These are phyloP conservation scores for Sapria himalayana DNA, from an alignment of 345 rosid species.

Conservation along the genomic window DNA sequence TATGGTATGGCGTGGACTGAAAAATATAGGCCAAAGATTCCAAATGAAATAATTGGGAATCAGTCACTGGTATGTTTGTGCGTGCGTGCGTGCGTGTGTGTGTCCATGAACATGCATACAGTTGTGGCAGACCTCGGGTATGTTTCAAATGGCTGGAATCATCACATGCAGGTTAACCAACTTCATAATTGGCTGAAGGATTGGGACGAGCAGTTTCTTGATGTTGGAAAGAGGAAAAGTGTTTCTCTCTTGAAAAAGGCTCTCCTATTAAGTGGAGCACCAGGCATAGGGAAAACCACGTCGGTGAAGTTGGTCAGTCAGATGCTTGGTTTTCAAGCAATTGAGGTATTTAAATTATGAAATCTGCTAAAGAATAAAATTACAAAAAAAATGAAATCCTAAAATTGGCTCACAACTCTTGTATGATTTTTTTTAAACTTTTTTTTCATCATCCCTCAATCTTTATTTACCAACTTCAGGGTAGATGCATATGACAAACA, in stretches of 20 bases:
- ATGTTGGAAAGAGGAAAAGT: slow-evolving; percentile 44
- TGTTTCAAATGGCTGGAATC: background rate
- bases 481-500: too few species aligned
- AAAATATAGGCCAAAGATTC: slow-evolving; percentile 66
- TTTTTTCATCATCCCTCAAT: too few species aligned
- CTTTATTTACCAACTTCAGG: too few species aligned
- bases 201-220: slow-evolving; percentile 59
- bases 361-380: too few species aligned
- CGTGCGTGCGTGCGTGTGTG: too few species aligned
- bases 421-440: too few species aligned
- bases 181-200: slow-evolving; percentile 71
- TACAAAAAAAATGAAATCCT: too few species aligned
- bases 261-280: slow-evolving; percentile 75
- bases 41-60: slow-evolving; percentile 82
- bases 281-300: slow-evolving; percentile 95
- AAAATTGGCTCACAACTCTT: too few species aligned
- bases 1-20: slow-evolving; percentile 68
- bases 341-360: too few species aligned
- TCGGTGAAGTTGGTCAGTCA: slow-evolving; percentile 75
- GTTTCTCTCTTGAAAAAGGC: slow-evolving; percentile 65
- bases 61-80: slow-evolving; percentile 71
- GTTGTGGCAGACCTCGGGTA: too few species aligned
- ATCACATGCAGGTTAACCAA: slow-evolving; percentile 49
- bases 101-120: too few species aligned
- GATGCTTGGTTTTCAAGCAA: slow-evolving; percentile 84